Conservation (phyloP, 2,329 filamentous ascomycete genomes). For the Hypoxylon sp. region DNA sequence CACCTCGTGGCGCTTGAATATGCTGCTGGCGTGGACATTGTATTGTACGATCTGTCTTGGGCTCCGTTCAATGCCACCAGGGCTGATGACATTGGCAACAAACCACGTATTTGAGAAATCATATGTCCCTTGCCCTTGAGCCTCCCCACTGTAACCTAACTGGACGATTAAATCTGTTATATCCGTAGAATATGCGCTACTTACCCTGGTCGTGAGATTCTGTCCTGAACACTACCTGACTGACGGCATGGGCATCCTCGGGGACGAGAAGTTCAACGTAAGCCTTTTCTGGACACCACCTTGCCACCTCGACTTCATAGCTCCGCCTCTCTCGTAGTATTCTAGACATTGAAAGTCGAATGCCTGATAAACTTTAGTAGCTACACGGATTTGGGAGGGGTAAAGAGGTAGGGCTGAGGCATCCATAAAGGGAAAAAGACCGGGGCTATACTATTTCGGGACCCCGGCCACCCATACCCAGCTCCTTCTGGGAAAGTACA, state of each 20-base stretch:
- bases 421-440: background rate
- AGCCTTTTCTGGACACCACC: background rate
- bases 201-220: background rate
- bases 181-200: background rate
- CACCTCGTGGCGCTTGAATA: constrained; percentile 4
- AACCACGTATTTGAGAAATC: background rate
- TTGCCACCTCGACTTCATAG: background rate
- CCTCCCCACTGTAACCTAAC: background rate
- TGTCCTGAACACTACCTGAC: background rate
- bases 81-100: background rate
- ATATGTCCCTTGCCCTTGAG: background rate
- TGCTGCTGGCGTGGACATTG: constrained; percentile 2
- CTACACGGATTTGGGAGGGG: background rate
- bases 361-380: background rate
- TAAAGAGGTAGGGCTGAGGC: background rate
- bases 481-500: too few species aligned
- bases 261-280: background rate
- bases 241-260: background rate
- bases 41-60: background rate
- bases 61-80: background rate
- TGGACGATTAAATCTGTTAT: background rate
- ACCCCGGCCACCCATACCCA: background rate
- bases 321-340: background rate
- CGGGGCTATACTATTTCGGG: background rate
- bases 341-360: background rate